Percentiles rank a stretch among this genome's conserved stretches.
Conservation (phyloP, 2,329 filamentous ascomycete species). For the Colletotrichum salicis region DNA sequence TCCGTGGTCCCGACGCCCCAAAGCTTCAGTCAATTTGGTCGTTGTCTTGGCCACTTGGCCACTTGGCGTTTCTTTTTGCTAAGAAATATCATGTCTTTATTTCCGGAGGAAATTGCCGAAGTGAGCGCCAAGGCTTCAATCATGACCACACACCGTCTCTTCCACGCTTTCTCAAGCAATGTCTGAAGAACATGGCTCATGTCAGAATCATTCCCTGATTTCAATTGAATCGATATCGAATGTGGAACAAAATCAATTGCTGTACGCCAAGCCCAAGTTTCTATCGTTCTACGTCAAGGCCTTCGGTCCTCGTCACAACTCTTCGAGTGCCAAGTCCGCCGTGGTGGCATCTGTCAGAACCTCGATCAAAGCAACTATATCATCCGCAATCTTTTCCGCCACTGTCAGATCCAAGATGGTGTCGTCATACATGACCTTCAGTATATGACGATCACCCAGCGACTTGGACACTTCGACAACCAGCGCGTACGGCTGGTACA, state of each 20-base stretch:
- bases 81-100: not conserved
- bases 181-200: not conserved
- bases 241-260: not conserved
- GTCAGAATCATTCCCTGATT: not conserved
- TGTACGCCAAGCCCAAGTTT: not conserved
- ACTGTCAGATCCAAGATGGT: not conserved
- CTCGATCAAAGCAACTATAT: not conserved
- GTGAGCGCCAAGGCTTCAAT: not conserved
- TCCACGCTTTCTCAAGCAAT: not conserved
- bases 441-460: conserved; percentile 1
- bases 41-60: conserved; percentile 9
- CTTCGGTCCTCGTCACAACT: not conserved
- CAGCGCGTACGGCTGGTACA: conserved; percentile 15
- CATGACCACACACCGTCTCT: not conserved
- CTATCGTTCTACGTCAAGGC: not conserved
- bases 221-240: not conserved
- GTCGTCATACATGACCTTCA: conserved; percentile 4
- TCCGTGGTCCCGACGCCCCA: conserved; percentile 15
- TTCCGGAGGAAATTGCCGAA: not conserved
- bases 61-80: not conserved
- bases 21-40: conserved; percentile 24
- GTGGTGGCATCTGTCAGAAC: not conserved
- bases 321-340: not conserved
- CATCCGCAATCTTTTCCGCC: not conserved
- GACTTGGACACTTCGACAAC: conserved; percentile 10